Evolutionary conservation across 768 basidiomycete genomes (phyloP).

Genomic region (Postia placenta): DNA sequence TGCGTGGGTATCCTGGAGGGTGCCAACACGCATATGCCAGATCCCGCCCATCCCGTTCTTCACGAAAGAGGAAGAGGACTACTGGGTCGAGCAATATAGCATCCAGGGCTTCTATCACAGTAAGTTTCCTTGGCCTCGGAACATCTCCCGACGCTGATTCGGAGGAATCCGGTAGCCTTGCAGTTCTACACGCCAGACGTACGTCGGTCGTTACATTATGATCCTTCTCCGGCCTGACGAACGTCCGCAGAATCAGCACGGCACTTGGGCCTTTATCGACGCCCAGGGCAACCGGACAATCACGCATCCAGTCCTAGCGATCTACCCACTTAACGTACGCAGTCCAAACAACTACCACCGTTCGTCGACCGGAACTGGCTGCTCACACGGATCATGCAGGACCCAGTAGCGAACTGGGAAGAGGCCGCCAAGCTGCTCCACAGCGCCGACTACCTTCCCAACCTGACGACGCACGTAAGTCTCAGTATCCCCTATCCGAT

Average conservation of each 20-base stretch:
- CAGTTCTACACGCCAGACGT: slow-evolving; percentile 61
- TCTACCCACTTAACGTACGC: slow-evolving; percentile 34
- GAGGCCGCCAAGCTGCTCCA: slow-evolving; percentile 22
- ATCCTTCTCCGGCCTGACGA: background rate
- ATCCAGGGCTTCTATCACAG: slow-evolving; percentile 56
- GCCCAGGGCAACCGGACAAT: slow-evolving; percentile 40
- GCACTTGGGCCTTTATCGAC: slow-evolving; percentile 30
- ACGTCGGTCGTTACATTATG: slow-evolving; percentile 4
- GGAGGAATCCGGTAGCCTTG: slow-evolving; percentile 53
- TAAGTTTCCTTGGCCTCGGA: slow-evolving; percentile 29
- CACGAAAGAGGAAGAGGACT: slow-evolving; percentile 56
- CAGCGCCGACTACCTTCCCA: slow-evolving; percentile 27
- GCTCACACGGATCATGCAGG: slow-evolving; percentile 17
- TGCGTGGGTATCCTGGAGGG: background rate
- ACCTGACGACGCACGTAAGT: slow-evolving; percentile 28
- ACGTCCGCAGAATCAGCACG: slow-evolving; percentile 31
- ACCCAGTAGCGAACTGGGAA: slow-evolving; percentile 41
- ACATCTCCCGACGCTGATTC: background rate
- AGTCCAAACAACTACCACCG: background rate
- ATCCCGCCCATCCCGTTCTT: slow-evolving; percentile 61
- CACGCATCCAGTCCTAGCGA: slow-evolving; percentile 33
- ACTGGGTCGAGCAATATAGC: slow-evolving; percentile 57
- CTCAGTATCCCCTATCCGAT: background rate
- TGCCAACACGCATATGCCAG: slow-evolving; percentile 24
- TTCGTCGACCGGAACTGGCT: background rate